These are phyloP conservation scores for Cicer bijugum DNA, from an alignment of 306 rosid genomes.

Conservation along the genomic window DNA sequence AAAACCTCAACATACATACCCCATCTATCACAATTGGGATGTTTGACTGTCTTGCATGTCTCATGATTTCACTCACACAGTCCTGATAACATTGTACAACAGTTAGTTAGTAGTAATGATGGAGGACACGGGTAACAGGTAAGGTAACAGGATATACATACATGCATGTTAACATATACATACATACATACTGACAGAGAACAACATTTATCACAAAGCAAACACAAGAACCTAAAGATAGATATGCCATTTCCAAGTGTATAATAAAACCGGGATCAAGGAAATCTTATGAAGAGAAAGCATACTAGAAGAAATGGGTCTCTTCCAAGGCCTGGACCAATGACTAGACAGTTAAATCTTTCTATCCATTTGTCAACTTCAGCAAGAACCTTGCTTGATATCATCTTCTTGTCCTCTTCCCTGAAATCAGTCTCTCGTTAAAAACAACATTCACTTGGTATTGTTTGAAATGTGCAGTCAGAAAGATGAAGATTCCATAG, in stretches of 20 bases:
- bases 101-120: slow-evolving; percentile 38
- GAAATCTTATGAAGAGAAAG: slow-evolving; percentile 36
- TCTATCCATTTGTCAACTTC: slow-evolving; percentile 87
- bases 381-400: slow-evolving; percentile 63
- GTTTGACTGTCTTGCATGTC: slow-evolving; percentile 70
- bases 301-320: slow-evolving; percentile 84
- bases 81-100: slow-evolving; percentile 58
- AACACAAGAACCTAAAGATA: slow-evolving; percentile 37
- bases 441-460: slow-evolving; percentile 36
- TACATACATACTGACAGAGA: background rate
- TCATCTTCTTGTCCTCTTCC: slow-evolving; percentile 66
- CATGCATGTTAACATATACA: no score
- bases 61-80: slow-evolving; percentile 76
- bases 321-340: slow-evolving; percentile 99
- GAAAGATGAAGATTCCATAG: slow-evolving; percentile 34
- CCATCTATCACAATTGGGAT: slow-evolving; percentile 85
- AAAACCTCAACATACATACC: slow-evolving; percentile 56
- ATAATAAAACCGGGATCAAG: slow-evolving; percentile 22
- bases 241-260: slow-evolving; percentile 9
- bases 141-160: no score
- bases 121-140: slow-evolving; percentile 28
- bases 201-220: background rate
- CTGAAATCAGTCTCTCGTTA: slow-evolving; percentile 49
- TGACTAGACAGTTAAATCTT: slow-evolving; percentile 86
- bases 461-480: slow-evolving; percentile 15